These are phyloP conservation scores for Paraurostyla sp. DNA, from an alignment of 73 alveolate species.

Conservation along the genomic window DNA sequence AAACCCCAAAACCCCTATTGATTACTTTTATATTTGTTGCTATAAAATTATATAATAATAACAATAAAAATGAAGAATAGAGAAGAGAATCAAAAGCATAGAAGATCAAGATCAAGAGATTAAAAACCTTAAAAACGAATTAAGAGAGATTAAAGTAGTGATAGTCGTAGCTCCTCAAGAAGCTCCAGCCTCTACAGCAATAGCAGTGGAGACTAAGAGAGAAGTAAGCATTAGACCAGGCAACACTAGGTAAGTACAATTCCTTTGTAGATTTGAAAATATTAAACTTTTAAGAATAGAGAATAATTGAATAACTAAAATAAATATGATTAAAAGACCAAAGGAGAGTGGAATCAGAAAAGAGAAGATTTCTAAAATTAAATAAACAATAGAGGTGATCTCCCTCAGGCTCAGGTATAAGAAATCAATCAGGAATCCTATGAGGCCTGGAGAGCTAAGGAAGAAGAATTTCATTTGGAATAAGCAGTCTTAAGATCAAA, in stretches of 20 bases:
- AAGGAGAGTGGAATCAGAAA: conserved; percentile 63
- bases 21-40: no score
- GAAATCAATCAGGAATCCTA: background rate
- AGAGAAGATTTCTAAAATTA: conserved; percentile 39
- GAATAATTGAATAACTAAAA: no score
- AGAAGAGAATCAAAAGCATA: background rate
- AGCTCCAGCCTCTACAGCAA: conserved; percentile 33
- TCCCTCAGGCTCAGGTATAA: no score
- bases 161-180: background rate
- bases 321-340: background rate
- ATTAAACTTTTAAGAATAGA: background rate
- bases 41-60: no score
- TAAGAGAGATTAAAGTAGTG: background rate
- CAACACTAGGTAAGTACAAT: background rate
- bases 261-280: background rate
- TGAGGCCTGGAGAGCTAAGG: conserved; percentile 76
- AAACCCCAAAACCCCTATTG: no score
- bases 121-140: background rate
- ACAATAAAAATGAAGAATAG: background rate
- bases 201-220: background rate
- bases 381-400: background rate
- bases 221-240: background rate
- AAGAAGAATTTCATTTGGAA: conserved; percentile 80
- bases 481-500: conserved; percentile 82
- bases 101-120: conserved; percentile 32